A percentile compares a stretch with the other conserved stretches of the same genome.
These are phyloP conservation scores for Acephala macrosclerotiorum DNA, from an alignment of 2,329 filamentous ascomycete genomes.

Conservation along the genomic window DNA sequence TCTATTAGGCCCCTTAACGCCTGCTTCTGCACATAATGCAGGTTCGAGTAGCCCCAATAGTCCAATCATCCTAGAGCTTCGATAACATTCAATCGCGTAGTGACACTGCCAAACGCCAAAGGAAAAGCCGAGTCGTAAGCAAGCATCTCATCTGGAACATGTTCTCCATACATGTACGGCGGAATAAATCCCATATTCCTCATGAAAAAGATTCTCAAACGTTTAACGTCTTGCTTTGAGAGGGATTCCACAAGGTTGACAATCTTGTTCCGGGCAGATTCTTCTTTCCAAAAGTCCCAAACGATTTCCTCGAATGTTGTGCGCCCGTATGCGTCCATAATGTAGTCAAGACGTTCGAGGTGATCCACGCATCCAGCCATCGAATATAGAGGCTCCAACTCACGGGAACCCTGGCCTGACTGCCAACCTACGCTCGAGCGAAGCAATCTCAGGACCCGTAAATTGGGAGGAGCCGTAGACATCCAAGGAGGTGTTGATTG, in stretches of 20 bases:
- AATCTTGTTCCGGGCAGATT: background rate
- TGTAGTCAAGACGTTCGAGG: slow-evolving; percentile 1
- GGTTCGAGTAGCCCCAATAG: too few relatives aligned
- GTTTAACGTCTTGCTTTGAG: background rate
- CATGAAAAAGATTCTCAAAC: slow-evolving; percentile 6
- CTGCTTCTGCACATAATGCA: too few relatives aligned
- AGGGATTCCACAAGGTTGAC: background rate
- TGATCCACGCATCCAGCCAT: slow-evolving; percentile 5
- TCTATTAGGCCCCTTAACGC: too few relatives aligned
- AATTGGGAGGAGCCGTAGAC: background rate
- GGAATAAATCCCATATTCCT: slow-evolving; percentile 6
- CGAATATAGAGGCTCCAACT: background rate
- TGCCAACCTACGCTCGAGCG: background rate
- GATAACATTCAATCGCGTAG: background rate
- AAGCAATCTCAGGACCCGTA: background rate
- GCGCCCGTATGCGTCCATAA: background rate
- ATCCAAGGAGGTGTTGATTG: slow-evolving; percentile 8
- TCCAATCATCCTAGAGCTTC: too few relatives aligned
- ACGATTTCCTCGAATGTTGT: background rate
- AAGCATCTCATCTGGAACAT: background rate
- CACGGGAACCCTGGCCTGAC: background rate
- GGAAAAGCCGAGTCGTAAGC: slow-evolving; percentile 5
- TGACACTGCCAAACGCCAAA: background rate
- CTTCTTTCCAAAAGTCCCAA: background rate
- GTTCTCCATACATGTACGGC: slow-evolving; percentile 18